phyloP scores from a whole-genome alignment of 225 moss, liverwort and hornwort genomes.

The Pseudoscleropodium purum region DNA sequence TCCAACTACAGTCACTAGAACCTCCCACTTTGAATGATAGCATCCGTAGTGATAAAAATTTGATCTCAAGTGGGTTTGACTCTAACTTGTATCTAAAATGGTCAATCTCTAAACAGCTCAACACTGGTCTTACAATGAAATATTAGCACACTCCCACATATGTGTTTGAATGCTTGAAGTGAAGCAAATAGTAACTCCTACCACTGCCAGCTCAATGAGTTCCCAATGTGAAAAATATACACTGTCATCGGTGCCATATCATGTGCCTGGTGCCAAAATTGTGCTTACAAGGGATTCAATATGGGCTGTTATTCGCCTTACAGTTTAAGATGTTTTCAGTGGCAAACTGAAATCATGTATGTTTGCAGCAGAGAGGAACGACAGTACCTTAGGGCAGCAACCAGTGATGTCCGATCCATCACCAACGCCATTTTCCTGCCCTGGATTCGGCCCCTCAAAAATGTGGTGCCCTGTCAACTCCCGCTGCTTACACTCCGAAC shows the following conservation, averaged over 20 bases:
- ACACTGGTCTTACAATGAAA: neutral
- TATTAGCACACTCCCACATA: neutral
- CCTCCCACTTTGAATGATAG: neutral
- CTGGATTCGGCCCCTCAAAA: conserved; percentile 7
- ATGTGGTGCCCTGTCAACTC: conserved; percentile 33
- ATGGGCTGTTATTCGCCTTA: too few relatives aligned
- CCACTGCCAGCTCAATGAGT: too few relatives aligned
- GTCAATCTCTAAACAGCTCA: neutral
- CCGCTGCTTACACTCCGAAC: conserved; percentile 28
- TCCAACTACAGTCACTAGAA: neutral
- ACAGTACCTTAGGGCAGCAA: conserved; percentile 14
- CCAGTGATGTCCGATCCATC: conserved; percentile 19
- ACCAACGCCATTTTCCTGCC: neutral
- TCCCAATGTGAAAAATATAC: neutral
- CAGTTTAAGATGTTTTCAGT: neutral
- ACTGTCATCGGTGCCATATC: neutral
- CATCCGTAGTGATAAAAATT: neutral
- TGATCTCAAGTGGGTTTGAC: neutral
- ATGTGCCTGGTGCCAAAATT: neutral
- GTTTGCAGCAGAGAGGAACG: neutral
- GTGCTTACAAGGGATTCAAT: neutral
- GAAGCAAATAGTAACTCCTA: neutral
- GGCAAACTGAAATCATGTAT: neutral
- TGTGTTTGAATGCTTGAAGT: neutral
- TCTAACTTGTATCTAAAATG: neutral